These are phyloP conservation scores for Ulota crispa DNA, from an alignment of 225 moss, liverwort and hornwort species.

Conservation along the genomic window DNA sequence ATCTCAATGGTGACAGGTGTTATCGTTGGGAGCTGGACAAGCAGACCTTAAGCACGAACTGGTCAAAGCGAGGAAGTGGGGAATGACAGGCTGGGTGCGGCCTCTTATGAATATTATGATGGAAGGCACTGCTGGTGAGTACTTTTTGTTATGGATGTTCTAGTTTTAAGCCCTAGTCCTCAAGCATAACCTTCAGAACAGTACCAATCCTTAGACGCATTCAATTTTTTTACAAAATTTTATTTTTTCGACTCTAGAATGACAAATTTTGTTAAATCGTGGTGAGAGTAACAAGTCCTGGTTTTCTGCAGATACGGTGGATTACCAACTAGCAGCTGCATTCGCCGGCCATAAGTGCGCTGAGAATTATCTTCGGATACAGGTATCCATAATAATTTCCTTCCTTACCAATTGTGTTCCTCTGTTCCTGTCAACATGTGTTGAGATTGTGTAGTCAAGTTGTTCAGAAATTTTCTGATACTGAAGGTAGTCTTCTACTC, in stretches of 20 bases:
- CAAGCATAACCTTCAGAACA: not conserved
- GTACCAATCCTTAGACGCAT: not conserved
- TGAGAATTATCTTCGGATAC: conserved; percentile 90
- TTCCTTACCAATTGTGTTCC: not conserved
- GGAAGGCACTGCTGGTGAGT: conserved; percentile 89
- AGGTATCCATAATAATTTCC: conserved; percentile 41
- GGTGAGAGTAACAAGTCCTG: not conserved
- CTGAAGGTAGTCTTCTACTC: not conserved
- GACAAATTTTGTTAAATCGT: not conserved
- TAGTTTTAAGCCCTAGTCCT: not conserved
- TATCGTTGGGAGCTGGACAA: conserved; percentile 93
- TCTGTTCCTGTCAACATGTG: not conserved
- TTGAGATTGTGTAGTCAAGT: not conserved
- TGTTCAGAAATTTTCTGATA: not conserved
- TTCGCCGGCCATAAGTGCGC: conserved; percentile 92
- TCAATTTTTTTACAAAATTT: not conserved
- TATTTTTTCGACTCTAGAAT: not conserved
- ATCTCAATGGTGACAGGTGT: conserved; percentile 45
- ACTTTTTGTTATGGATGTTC: not conserved
- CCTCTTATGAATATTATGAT: conserved; percentile 95
- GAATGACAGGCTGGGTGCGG: conserved; percentile 92
- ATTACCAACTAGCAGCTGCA: conserved; percentile 90
- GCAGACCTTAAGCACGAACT: conserved; percentile 74
- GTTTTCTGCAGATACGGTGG: conserved; percentile 72
- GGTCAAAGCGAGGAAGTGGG: conserved; percentile 76